Conservation (phyloP, 345 rosid genomes). For the Camelina sativa region DNA sequence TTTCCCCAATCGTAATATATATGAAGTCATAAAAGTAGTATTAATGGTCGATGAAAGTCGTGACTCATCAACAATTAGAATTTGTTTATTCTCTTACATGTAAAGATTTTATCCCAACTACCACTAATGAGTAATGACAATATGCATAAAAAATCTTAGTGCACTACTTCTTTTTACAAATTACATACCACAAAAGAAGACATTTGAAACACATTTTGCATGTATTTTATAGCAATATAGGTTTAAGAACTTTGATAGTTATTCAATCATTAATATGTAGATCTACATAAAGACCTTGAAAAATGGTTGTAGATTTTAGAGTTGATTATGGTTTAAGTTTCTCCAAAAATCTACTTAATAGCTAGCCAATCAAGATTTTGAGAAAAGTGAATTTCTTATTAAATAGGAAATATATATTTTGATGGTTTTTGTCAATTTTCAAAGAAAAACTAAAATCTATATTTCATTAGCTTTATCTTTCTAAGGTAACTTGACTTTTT, state of each 20-base stretch:
- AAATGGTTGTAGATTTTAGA: too few species aligned
- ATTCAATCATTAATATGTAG: neutral
- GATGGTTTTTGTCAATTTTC: too few species aligned
- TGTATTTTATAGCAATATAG: neutral
- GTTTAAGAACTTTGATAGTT: constrained; percentile 1
- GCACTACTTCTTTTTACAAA: neutral
- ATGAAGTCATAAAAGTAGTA: neutral
- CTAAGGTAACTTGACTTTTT: too few species aligned
- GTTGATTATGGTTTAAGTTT: too few species aligned
- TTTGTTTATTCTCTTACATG: neutral
- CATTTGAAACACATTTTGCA: neutral
- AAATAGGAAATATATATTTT: too few species aligned
- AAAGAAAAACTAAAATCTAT: too few species aligned
- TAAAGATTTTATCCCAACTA: constrained; percentile 32
- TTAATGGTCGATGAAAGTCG: neutral
- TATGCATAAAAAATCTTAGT: neutral
- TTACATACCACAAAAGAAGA: neutral
- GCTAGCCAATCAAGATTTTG: too few species aligned
- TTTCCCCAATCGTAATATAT: neutral
- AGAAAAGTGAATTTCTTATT: too few species aligned
- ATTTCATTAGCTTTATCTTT: too few species aligned
- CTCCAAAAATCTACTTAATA: too few species aligned
- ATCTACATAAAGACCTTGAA: too few species aligned
- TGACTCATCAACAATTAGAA: neutral
- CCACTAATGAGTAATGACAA: neutral